Evolutionary conservation across 495 filamentous ascomycete species (phyloP), one percentile per base, ranked within the genome.

Genomic region (Peziza echinospora): DNA sequence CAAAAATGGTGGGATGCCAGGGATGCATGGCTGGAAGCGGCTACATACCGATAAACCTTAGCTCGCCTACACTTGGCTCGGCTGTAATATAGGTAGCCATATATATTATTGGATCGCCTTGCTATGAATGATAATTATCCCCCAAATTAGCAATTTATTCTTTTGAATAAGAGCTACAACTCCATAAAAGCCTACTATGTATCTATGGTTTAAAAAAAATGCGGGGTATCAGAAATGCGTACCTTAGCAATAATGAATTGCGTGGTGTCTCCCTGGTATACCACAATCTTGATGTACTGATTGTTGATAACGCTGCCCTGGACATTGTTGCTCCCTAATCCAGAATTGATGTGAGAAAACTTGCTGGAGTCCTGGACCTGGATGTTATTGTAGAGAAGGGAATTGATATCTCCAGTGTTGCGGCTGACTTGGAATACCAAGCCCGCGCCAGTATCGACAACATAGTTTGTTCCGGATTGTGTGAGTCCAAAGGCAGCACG

Each of bases 1-100:
- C 30, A 37, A 37, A 37, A 7, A 37, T 2, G 19, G 13, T 37
- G 3, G 30, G 30, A 7, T 5, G 3, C 3, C 13, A 13, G 13
- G 13, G 30, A 3, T 37, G 13, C 19, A 11, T 37, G 30, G 13
- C 30, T n/a, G n/a, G n/a, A n/a, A n/a, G n/a, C n/a, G 19, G 30
- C 13, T 37, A 17, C 30, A 37, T 37, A 37, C 30, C 30, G 47
- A 80, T 79, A 56, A 69, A 78, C 25, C 76, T 70, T 6, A 78
- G 59, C 59, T 80, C 76, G 17, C 76, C 76, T 24, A 78, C 59
- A 0, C 60, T 59, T 0, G 75, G 76, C 47, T 78, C 67, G 5
- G 65, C 65, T 4, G 70, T 73, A 47, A 71, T 77, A 49, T 77
- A 71, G 9, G 76, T 79, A 1, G 68, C 75, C 68, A 79, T 71